A percentile compares a stretch with the other conserved stretches of the same genome.
Conservation (phyloP, 1,139 yeast genomes). For the Spathaspora jeffriesii region DNA sequence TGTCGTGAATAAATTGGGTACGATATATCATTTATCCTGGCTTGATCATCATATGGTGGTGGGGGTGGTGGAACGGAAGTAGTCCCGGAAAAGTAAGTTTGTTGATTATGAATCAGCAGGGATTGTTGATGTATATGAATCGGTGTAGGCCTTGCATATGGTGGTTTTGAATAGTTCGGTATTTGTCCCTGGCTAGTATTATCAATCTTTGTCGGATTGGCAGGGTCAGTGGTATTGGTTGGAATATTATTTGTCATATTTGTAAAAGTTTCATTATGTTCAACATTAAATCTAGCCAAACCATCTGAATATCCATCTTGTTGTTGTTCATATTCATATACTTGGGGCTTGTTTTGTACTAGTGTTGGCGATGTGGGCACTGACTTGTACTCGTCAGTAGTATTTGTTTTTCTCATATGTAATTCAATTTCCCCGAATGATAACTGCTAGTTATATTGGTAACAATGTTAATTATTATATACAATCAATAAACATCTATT, state of each 20-base stretch:
- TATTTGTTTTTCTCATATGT: slow-evolving; percentile 1
- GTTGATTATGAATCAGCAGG: background rate
- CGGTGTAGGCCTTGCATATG: background rate
- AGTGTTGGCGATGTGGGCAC: background rate
- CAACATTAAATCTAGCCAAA: background rate
- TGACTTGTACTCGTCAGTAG: slow-evolving; percentile 1
- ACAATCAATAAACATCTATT: background rate
- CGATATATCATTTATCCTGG: background rate
- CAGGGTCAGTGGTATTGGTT: background rate
- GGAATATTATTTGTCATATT: background rate
- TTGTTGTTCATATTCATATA: background rate
- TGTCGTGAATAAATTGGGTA: background rate
- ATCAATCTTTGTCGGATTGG: background rate
- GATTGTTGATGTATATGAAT: background rate
- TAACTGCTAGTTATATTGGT: background rate
- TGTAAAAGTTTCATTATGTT: background rate
- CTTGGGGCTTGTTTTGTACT: background rate
- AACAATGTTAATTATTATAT: background rate
- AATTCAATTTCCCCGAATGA: background rate
- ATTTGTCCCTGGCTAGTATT: background rate
- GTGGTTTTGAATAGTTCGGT: background rate
- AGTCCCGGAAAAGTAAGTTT: background rate
- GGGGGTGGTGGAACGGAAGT: background rate
- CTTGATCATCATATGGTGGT: slow-evolving; percentile 1
- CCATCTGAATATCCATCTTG: background rate